Base-by-base conservation (phyloP, 371 early-diverging fungal genomes). In the Mortierella sp. region DNA sequence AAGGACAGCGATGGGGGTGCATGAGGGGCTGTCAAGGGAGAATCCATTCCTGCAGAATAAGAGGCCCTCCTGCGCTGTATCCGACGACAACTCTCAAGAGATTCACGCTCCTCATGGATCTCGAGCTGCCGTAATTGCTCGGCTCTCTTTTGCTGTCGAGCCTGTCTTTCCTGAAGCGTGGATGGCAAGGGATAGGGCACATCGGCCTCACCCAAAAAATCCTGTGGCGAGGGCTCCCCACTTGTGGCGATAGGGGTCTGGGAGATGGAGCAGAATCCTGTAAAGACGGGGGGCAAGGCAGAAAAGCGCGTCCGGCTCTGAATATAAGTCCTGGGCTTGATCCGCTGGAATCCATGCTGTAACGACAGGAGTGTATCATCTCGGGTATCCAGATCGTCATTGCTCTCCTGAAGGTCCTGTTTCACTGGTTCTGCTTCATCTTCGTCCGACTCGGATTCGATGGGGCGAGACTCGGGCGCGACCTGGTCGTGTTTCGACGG, bases 151-250 rank as follows among this genome's bases (percentile, higher is more conserved):
- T 67, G 67, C 28, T 67, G 73, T 19, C 73, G 46, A 2, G 64
- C 58, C 39, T 67, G 73, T 13, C 67, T 54, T 30, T 73, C 73
- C 45, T 73, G 73, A 2, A 60, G 49, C 1, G 73, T 67, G 12
- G 73, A 54, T 10, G 73, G 73, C 8, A 60, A 30, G 2, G 73
- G 73, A 41, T 63, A 73, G 0, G 73, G 73, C 24, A 73, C 49
- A 49, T 73, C 67, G 2, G 73, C 68, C 48, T 73, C 73, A 3
- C 67, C 68, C 30, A 73, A 30, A 47, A 67, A 73, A 19, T 73
- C 73, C 23, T 67, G 73, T 0, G 64, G 73, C 7, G 68, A 62
- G 0, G 67, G 61, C 43, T 72, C 72, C 2, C 64, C 71, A 24
- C 52, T 52, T 7, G 27, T 18, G 14, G 48, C 53, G 51, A 54